Evolutionary conservation across 139 green algal genomes (phyloP), one percentile per base, ranked within the genome.

Genomic region (Ostreobium quekettii): DNA sequence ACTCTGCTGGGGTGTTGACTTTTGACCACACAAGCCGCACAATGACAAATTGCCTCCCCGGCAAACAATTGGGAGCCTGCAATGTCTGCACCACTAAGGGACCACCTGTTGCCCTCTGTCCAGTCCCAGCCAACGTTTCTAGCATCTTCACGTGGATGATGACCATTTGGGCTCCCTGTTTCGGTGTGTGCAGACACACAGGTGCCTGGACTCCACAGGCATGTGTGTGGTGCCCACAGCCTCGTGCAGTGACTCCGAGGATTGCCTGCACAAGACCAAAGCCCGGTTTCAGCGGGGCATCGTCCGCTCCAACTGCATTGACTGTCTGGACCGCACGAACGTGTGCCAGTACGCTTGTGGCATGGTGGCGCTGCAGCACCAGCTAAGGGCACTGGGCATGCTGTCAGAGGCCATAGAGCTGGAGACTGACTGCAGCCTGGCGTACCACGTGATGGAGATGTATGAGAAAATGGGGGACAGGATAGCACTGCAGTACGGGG

Each of bases 291-390:
- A 95, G 76, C 35, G 42, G 24, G 89, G 89, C 37, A 77, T 92
- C 68, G 73, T 95, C 57, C 86, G 89, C 63, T 95, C 87, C 68
- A 98, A 98, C 83, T 98, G 93, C 85, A 91, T 98, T 47, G 93
- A 98, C 86, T 97, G 90, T 76, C 77, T 98, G 35, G 93, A 98
- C 80, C 75, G 93, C 38, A 98, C 93, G 58, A 98, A 98, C 70
- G 90, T 97, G 11, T 87, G 85, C 11, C 91, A 96, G 76, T 97
- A 91, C 71, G 82, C 81, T 0, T 83, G 77, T 30, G 91, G 90
- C 11, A 71, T 95, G 48, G 65, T 74, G 33, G 87, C 78, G 0
- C 82, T 97, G 56, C 87, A 83, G 3, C 74, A 69, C 24, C 91
- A 97, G 84, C 81, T 96, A 62, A 67, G 85, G 22, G 76, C 71